Conservation (phyloP, 495 filamentous ascomycete genomes). For the Copromyces sp. region DNA sequence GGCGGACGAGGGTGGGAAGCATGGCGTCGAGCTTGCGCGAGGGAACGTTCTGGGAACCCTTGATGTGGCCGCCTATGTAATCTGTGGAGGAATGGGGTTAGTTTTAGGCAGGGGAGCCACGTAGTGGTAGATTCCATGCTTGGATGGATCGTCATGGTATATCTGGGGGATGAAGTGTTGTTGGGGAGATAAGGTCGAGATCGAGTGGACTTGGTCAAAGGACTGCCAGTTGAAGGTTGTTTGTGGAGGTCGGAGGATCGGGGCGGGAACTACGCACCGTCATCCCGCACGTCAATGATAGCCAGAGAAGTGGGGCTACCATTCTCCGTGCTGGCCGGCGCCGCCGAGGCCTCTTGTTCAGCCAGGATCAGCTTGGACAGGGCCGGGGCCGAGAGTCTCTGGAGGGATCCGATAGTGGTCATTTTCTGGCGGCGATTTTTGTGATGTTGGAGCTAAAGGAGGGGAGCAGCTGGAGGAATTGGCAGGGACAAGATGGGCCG, state of each 20-base stretch:
- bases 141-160: not conserved
- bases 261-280: constrained; percentile 35
- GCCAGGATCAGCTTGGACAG: constrained; percentile 47
- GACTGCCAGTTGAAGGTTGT: not conserved
- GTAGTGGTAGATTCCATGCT: not conserved
- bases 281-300: constrained; percentile 83
- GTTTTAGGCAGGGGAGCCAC: not conserved
- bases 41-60: constrained; percentile 62
- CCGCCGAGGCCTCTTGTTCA: constrained; percentile 5
- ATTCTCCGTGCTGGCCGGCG: not conserved
- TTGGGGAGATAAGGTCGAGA: not conserved
- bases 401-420: constrained; percentile 47
- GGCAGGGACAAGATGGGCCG: not conserved
- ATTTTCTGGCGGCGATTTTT: constrained; percentile 35
- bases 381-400: constrained; percentile 51
- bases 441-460: not conserved
- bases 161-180: not conserved
- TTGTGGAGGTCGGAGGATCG: not conserved
- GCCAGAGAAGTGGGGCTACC: constrained; percentile 40
- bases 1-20: constrained; percentile 72
- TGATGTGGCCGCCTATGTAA: constrained; percentile 90
- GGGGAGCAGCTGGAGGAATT: not conserved
- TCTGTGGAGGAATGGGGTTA: constrained; percentile 38
- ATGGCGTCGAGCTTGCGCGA: constrained; percentile 59
- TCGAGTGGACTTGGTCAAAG: not conserved